phyloP scores from a whole-genome alignment of 1,284 basidiomycete species.

The Ceratobasidium papillatum region DNA sequence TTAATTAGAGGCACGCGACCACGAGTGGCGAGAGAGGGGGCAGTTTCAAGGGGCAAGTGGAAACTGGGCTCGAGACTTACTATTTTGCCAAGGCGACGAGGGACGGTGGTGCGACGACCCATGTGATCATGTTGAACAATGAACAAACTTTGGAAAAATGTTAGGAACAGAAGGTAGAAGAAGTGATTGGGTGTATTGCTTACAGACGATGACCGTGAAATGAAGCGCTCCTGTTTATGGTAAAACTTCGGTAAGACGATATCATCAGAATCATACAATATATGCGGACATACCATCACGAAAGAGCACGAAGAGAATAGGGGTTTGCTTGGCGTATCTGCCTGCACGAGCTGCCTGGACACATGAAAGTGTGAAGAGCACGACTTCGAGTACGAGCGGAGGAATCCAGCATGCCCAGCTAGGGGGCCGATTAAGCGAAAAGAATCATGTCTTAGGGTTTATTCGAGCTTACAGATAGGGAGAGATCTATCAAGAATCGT shows the following conservation, averaged over 20 bases:
- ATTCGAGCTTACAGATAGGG: constrained; percentile 14
- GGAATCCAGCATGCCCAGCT: constrained; percentile 40
- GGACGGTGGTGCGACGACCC: constrained; percentile 38
- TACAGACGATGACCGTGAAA: constrained; percentile 34
- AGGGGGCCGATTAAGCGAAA: neutral
- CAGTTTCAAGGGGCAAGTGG: neutral
- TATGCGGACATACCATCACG: constrained; percentile 40
- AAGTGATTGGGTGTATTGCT: neutral
- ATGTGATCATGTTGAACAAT: constrained; percentile 41
- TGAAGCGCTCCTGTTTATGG: constrained; percentile 38
- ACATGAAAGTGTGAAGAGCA: constrained; percentile 36
- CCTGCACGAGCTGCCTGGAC: constrained; percentile 32
- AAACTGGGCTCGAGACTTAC: constrained; percentile 11
- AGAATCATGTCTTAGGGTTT: neutral
- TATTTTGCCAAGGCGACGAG: constrained; percentile 42
- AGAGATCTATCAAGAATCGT: neutral
- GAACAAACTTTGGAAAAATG: constrained; percentile 19
- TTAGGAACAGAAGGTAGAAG: neutral
- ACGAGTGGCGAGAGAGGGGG: neutral
- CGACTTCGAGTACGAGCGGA: constrained; percentile 36
- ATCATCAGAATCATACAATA: neutral
- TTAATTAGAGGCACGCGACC: neutral
- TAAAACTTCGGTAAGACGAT: neutral
- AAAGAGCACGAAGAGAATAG: constrained; percentile 29
- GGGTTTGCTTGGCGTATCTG: neutral